phyloP scores from a whole-genome alignment of 257 asterid species.

The Cordia subcordata region DNA sequence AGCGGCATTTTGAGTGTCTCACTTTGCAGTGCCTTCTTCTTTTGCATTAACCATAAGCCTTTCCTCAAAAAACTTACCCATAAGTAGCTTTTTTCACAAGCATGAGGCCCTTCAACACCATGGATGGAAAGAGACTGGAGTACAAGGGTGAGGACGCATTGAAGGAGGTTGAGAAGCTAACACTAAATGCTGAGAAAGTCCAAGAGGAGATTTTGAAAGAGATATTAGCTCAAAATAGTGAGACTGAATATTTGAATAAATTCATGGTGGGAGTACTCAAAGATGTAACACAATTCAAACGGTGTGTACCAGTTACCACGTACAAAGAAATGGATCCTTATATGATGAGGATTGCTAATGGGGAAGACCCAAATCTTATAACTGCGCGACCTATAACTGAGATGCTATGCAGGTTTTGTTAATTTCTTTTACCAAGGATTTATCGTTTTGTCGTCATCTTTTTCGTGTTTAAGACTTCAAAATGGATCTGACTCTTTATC shows the following conservation, averaged over 20 bases:
- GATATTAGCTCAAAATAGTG: constrained; percentile 48
- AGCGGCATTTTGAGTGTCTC: neutral
- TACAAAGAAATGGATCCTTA: constrained; percentile 63
- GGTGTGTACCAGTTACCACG: constrained; percentile 41
- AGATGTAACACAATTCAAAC: constrained; percentile 38
- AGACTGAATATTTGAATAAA: constrained; percentile 48
- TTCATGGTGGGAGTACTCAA: constrained; percentile 28
- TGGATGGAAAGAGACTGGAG: constrained; percentile 75
- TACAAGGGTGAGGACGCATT: constrained; percentile 63
- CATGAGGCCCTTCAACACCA: neutral
- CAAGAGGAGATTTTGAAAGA: constrained; percentile 45
- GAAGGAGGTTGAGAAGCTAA: constrained; percentile 52
- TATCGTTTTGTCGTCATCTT: neutral
- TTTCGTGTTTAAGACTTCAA: neutral
- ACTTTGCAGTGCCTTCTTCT: neutral
- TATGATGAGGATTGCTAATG: constrained; percentile 57
- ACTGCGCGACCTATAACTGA: constrained; percentile 58
- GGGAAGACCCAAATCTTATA: constrained; percentile 50
- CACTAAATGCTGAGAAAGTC: constrained; percentile 46
- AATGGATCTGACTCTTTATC: too few relatives aligned
- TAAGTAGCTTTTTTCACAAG: too few relatives aligned
- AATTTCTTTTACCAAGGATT: neutral
- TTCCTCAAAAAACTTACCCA: neutral
- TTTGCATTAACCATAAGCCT: neutral
- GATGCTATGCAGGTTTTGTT: constrained; percentile 64